These are phyloP conservation scores for Quillaja saponaria DNA, from an alignment of 306 rosid species.

Conservation along the genomic window DNA sequence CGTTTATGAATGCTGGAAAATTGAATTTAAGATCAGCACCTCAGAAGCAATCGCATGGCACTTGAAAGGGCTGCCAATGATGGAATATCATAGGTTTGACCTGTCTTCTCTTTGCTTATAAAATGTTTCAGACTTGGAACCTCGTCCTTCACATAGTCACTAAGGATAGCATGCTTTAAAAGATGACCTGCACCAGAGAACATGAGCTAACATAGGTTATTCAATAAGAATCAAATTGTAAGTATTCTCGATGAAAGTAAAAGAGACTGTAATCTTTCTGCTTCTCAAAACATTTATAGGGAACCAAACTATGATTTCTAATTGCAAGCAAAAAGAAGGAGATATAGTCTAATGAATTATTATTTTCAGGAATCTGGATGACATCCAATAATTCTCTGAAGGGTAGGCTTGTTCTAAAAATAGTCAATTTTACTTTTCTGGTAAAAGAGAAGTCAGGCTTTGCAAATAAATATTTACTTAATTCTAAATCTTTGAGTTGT, in stretches of 20 bases:
- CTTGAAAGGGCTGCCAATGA: conserved; percentile 81
- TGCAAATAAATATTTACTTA: neutral
- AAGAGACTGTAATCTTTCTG: no score
- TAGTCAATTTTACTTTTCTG: no score
- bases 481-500: conserved; percentile 9
- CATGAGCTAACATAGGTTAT: conserved; percentile 13
- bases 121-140: conserved; percentile 76
- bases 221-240: conserved; percentile 17
- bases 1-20: neutral
- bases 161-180: conserved; percentile 62
- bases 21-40: conserved; percentile 40
- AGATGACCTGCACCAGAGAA: conserved; percentile 50
- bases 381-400: neutral
- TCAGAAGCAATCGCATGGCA: conserved; percentile 66
- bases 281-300: no score
- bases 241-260: neutral
- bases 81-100: conserved; percentile 57
- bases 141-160: conserved; percentile 60
- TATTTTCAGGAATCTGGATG: conserved; percentile 21
- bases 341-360: neutral
- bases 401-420: no score
- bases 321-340: no score
- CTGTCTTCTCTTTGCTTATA: conserved; percentile 40
- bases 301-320: no score
- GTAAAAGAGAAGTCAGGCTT: no score